These are phyloP conservation scores for Ogataea allantospora DNA, from an alignment of 805 yeast species.

Conservation along the genomic window DNA sequence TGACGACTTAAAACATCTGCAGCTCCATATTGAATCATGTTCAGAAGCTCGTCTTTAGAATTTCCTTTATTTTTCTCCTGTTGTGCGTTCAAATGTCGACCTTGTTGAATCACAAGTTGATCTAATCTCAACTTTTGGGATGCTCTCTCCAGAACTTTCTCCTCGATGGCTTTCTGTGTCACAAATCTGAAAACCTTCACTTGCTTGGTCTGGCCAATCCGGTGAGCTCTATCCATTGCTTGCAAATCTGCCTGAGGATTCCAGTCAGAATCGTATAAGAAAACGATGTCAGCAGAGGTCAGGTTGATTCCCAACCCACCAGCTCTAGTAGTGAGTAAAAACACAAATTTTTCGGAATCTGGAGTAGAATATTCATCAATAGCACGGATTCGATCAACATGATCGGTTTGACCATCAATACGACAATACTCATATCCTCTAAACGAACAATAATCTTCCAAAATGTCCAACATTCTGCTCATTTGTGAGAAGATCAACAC, in stretches of 20 bases:
- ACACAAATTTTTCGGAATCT: conserved; percentile 67
- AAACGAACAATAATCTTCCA: conserved; percentile 76
- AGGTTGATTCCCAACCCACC: conserved; percentile 88
- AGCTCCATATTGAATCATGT: conserved; percentile 85
- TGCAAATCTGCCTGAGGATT: conserved; percentile 87
- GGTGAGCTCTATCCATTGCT: conserved; percentile 87
- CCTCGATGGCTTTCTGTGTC: conserved; percentile 82
- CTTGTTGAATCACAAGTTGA: conserved; percentile 81
- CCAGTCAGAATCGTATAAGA: conserved; percentile 81
- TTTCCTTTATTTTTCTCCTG: conserved; percentile 38
- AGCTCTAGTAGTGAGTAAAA: conserved; percentile 78
- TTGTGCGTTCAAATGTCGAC: conserved; percentile 31
- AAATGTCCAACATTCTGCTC: conserved; percentile 77
- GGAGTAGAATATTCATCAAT: conserved; percentile 82
- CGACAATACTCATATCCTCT: conserved; percentile 71
- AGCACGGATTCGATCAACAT: conserved; percentile 68
- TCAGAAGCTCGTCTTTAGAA: conserved; percentile 68
- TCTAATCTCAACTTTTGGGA: conserved; percentile 76
- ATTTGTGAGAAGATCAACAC: conserved; percentile 80
- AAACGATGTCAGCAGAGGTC: conserved; percentile 77
- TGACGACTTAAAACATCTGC: conserved; percentile 51
- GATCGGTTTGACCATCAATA: conserved; percentile 83
- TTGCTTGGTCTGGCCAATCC: conserved; percentile 84
- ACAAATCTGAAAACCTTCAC: conserved; percentile 76
- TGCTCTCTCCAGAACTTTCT: conserved; percentile 77